phyloP scores from a whole-genome alignment of 75 land plant species.

The Cryptomeria japonica region DNA sequence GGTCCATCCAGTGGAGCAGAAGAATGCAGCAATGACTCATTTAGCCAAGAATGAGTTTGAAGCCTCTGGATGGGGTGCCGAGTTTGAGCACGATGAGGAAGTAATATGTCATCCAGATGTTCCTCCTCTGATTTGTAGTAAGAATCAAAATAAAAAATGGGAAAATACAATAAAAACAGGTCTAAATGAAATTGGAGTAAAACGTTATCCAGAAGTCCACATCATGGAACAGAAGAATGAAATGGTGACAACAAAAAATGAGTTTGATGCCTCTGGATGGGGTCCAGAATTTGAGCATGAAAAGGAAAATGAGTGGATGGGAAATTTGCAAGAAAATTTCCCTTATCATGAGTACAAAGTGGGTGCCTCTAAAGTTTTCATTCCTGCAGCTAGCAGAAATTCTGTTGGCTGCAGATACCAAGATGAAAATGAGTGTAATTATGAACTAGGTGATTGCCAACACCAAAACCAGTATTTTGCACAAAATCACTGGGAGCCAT shows the following conservation, averaged over 20 bases:
- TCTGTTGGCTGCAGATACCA: neutral
- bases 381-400: neutral
- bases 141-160: neutral
- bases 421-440: neutral
- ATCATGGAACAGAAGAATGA: neutral
- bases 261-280: neutral
- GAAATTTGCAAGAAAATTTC: neutral
- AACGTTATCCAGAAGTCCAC: neutral
- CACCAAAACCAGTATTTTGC: neutral
- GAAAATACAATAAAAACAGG: neutral
- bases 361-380: neutral
- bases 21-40: neutral
- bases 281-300: neutral
- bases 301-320: neutral
- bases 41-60: no score
- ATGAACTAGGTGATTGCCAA: neutral
- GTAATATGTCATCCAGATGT: no score
- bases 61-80: no score
- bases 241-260: neutral
- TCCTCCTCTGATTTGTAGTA: neutral
- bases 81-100: no score
- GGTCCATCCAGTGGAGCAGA: neutral
- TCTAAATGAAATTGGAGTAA: neutral
- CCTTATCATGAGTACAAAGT: neutral
- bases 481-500: neutral